Evolutionary conservation across 306 rosid genomes (phyloP), one percentile per base, ranked within the genome.

Genomic region (Mucuna pruriens): DNA sequence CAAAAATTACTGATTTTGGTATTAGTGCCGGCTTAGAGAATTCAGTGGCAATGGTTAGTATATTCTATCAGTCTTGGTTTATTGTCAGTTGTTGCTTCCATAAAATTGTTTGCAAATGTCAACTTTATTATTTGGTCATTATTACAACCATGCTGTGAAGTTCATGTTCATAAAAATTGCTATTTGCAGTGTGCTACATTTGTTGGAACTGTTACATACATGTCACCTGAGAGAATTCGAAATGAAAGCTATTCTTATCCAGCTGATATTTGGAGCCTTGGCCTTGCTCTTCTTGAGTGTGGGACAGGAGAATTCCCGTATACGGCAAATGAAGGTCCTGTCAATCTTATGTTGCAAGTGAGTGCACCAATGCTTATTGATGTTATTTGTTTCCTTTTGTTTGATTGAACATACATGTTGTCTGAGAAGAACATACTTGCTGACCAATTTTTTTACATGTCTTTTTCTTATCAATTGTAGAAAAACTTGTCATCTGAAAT

Each of bases 241-340:
- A 95, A 95, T 36, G 94, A 93, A 76, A 95, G 84, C 84, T 95
- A 95, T 88, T 95, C 99, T 34, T 95, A 91, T 87, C 99, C 98
- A 6, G 99, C 99, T 79, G 97, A 95, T 85, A 93, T 93, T 79
- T 95, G 99, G 99, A 95, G 98, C 88, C 91, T 95, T 66, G 99
- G 98, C 64, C 99, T 95, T 81, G 96, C 98, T 13, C 98, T 95
- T 76, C 90, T 95, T 20, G 97, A 95, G 86, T 91, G 98, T 77
- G 99, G 98, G 34, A 95, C 99, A 0, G 99, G 99, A 86, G 99
- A 91, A 90, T 95, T 95, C 78, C 97, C 99, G 15, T 95, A 93
- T 76, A 86, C 98, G 44, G 96, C 99, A 7, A 91, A 86, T 44
- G 97, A 95, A 33, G 99, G 98, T 71, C 98, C 97, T 10, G 97